Evolutionary conservation across 2,329 filamentous ascomycete genomes (phyloP).

Genomic region (Lecanicillium sp.): DNA sequence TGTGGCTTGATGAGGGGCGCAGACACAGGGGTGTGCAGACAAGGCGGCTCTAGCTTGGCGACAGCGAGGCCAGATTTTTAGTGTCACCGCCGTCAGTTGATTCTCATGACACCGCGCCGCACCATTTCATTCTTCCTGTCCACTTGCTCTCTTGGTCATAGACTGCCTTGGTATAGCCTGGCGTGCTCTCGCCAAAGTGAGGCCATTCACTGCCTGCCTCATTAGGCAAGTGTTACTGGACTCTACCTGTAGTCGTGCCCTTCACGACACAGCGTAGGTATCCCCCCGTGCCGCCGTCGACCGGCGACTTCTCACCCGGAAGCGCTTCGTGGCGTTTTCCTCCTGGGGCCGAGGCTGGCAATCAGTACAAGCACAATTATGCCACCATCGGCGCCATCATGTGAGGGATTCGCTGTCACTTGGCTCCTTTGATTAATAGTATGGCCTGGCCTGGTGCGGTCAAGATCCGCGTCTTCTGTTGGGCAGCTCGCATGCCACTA

Average conservation of each 20-base stretch:
- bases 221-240: neutral
- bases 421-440: neutral
- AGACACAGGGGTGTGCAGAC: conserved; percentile 12
- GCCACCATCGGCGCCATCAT: conserved; percentile 10
- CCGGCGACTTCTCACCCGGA: conserved; percentile 8
- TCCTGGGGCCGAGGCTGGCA: neutral
- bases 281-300: neutral
- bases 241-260: neutral
- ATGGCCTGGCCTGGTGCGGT: neutral
- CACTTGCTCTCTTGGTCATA: conserved; percentile 9
- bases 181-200: neutral
- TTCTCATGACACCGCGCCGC: neutral
- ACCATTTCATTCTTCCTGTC: neutral
- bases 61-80: too few relatives aligned
- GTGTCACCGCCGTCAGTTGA: neutral
- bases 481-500: neutral
- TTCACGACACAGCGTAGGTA: neutral
- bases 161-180: conserved; percentile 1
- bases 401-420: neutral
- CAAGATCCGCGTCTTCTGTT: neutral
- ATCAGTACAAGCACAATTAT: neutral
- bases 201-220: neutral
- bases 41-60: conserved; percentile 8
- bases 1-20: conserved; percentile 14
- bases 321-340: conserved; percentile 5